Base-by-base conservation (phyloP, 805 yeast genomes). In the Hanseniaspora mollemarum region DNA sequence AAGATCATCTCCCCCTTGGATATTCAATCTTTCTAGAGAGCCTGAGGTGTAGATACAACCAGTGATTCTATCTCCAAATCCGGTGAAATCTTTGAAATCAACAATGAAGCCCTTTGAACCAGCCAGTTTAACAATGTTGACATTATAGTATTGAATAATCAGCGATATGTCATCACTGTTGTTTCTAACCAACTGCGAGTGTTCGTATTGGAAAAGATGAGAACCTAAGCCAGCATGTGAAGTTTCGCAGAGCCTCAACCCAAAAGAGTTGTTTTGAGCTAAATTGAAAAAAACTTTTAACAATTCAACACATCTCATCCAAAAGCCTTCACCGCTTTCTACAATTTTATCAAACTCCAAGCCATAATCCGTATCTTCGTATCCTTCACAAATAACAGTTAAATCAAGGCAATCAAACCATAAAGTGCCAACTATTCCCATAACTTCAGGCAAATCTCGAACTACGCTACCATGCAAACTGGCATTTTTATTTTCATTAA, bases 361-460 rank as follows among this genome's bases (percentile, higher is more conserved):
- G 9, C 87, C 90, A 57, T 84, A 77, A 7, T 75, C 70, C 6
- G 90, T 87, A 33, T 45, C 48, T 22, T 45, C 48, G 21, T 26
- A 26, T 2, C 44, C 43, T 29, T 43, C 49, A 32, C 48, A 46
- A 21, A 28, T 26, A 28, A 51, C 51, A 19, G 28, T 29, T 13
- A 38, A 22, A 13, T 46, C 28, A 21, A 45, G 15, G 24, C 68
- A 67, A 62, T 83, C 88, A 64, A 76, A 84, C 90, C 92, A 83
- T 38, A 84, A 61, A 0, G 87, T 75, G 1, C 94, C 94, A 87
- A 90, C 83, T 59, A 87, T 79, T 60, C 80, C 80, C 88, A 88
- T 83, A 19, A 80, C 82, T 63, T 84, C 94, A 39, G 83, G 78
- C 45, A 83, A 66, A 31, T 38, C 43, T n/a, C 29, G n/a, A 18